Evolutionary conservation across 2,329 filamentous ascomycete genomes (phyloP), one percentile per base, ranked within the genome.

Genomic region (Peltaster fructicola): DNA sequence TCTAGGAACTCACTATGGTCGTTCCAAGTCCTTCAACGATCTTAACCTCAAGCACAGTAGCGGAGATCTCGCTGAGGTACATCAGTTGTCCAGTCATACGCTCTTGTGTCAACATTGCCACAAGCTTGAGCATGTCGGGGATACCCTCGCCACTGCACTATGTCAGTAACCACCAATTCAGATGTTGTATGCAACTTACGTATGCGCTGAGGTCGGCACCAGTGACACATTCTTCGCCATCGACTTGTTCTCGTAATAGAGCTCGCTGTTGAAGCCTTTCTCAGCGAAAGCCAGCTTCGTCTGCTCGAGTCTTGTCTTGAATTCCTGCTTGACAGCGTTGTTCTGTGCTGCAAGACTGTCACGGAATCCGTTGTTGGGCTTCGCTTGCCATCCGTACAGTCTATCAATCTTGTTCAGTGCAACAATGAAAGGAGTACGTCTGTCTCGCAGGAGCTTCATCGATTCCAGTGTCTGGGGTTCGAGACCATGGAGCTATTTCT

Each of bases 321-420:
- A 98, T 53, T 98, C 88, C 51, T 80, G 80, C 56, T 92, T 79
- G 7, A 93, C 84, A 25, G 77, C 74, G 58, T 85, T 88, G 60
- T 72, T 90, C 57, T 98, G 88, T 43, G 90, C 65, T 19, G 70
- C 69, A 50, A 98, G 61, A 55, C 76, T 85, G 52, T 95, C 85
- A 45, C 81, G 73, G 68, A 98, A 95, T 31, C 88, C 88, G 50
- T 98, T 98, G 68, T 98, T 92, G 45, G 88, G 82, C 33, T 93
- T 81, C 60, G 85, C 82, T 64, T 92, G 92, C 88, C 90, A 98
- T 50, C 81, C 82, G 50, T 93, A 98, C 9, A 98, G 72, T 68
- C 88, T 82, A 69, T 98, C 88, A 40, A 98, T 95, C 65, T 98
- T 98, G 74, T 98, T 98, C 47, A 98, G 64, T 1, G 90, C 90